Base-by-base conservation (phyloP, 2,329 filamentous ascomycete genomes). In the Pseudopyricularia javanii region DNA sequence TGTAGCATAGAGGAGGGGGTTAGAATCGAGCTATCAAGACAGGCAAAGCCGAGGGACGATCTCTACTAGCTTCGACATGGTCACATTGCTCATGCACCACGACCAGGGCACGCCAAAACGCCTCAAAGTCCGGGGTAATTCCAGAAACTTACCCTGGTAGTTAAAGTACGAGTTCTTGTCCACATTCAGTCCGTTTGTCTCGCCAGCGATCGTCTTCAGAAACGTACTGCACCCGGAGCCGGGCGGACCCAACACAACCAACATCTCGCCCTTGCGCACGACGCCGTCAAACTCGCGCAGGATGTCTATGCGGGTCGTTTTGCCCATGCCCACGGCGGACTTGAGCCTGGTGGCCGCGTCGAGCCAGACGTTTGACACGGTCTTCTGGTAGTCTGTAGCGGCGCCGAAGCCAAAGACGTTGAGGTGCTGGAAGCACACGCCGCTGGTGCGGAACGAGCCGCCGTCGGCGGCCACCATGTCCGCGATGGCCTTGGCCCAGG, bases 151-250 rank as follows among this genome's bases (percentile, higher is more conserved):
- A 37, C 82, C 85, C 65, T 93, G 85, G 63, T 94, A 95, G 69
- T 94, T 91, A 63, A 95, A 81, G 56, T 87, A 81, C 0, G 86
- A 83, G 11, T 73, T 70, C 3, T 84, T 70, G 49, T 88, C 85
- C 14, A 93, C 74, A 59, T 78, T 81, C 59, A 94, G 83, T 51
- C 89, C 89, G 59, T 90, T 85, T 22, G 85, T 88, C 67, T 94
- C 88, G 55, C 89, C 88, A 3, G 88, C 80, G 59, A 94, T 80
- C 0, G 88, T 87, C 72, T 94, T 94, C 54, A 95, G 73, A 57
- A 94, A 83, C 2, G 89, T 94, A 15, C 86, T 88, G 66, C 89
- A 95, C 52, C 86, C 86, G n/a, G 78, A 76, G 40, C 79, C 79
- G 2, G 85, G 85, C 53, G 84, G 85, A 15, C 85, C 85, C 33